Evolutionary conservation across 352 stramenopile genomes (phyloP).

Genomic region (Globisporangium sylvaticum): DNA sequence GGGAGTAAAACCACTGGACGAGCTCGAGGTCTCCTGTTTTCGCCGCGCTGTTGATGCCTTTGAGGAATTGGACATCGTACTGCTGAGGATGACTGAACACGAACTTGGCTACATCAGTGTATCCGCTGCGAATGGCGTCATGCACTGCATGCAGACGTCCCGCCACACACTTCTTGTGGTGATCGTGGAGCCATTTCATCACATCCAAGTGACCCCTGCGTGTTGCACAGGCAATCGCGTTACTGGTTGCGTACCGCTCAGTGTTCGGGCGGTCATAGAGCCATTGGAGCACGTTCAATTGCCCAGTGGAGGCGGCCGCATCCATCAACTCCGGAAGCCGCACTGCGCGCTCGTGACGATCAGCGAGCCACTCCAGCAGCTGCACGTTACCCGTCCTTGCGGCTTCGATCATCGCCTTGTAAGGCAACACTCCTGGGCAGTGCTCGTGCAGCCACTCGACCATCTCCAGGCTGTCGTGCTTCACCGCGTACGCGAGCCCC

Average conservation of each 20-base stretch:
- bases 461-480: conserved; percentile 4
- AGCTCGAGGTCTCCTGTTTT: background rate
- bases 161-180: background rate
- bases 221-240: background rate
- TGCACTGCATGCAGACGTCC: background rate
- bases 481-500: background rate
- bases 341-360: background rate
- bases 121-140: background rate
- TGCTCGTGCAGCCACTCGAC: background rate
- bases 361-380: background rate
- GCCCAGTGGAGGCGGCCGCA: background rate
- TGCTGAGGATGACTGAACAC: background rate
- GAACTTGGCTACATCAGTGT: background rate
- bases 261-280: background rate
- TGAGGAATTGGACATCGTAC: background rate
- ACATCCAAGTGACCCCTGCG: background rate
- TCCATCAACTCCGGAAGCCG: background rate
- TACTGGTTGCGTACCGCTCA: background rate
- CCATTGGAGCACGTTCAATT: background rate
- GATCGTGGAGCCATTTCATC: background rate
- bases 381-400: background rate
- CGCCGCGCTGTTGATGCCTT: background rate
- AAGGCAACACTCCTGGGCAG: background rate
- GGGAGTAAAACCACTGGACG: background rate
- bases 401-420: background rate